phyloP scores from a whole-genome alignment of 176 grass and related monocot species.

The Oryza coarctata region DNA sequence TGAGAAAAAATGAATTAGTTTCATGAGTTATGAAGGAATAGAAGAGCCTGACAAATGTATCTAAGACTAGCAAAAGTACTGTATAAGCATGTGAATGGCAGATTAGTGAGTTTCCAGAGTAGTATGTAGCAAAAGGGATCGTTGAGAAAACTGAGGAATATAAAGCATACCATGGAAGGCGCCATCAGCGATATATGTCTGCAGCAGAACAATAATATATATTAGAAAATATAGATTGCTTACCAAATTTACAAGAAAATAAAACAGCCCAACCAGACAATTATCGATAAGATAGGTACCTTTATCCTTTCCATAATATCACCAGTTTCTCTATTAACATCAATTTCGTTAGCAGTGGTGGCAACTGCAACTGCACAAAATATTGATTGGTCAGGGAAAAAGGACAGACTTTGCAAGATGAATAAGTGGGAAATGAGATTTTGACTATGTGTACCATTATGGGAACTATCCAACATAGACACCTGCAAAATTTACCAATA shows the following conservation, averaged over 20 bases:
- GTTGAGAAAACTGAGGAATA: neutral
- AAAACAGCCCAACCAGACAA: neutral
- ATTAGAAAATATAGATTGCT: neutral
- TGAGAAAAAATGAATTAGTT: neutral
- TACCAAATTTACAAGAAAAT: neutral
- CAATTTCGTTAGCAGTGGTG: conserved; percentile 7
- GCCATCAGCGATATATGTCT: conserved; percentile 58
- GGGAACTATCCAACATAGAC: conserved; percentile 21
- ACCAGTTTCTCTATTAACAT: conserved; percentile 31
- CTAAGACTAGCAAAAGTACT: neutral
- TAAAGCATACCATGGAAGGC: conserved; percentile 63
- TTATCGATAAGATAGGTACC: conserved; percentile 33
- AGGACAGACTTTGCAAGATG: neutral
- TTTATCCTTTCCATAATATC: conserved; percentile 56
- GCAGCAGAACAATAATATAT: conserved; percentile 13
- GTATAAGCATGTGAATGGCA: neutral
- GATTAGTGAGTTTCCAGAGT: neutral
- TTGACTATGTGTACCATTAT: conserved; percentile 19
- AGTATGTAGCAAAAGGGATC: neutral
- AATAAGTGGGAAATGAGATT: conserved; percentile 8
- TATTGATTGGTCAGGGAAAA: neutral
- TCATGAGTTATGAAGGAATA: neutral
- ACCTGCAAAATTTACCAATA: conserved; percentile 39
- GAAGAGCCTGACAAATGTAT: no score
- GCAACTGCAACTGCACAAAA: conserved; percentile 40